Percentiles rank a stretch among this genome's conserved stretches.
Evolutionary conservation across 441 rosid genomes (phyloP).

Genomic region (Pelargonium myrrhifolium): DNA sequence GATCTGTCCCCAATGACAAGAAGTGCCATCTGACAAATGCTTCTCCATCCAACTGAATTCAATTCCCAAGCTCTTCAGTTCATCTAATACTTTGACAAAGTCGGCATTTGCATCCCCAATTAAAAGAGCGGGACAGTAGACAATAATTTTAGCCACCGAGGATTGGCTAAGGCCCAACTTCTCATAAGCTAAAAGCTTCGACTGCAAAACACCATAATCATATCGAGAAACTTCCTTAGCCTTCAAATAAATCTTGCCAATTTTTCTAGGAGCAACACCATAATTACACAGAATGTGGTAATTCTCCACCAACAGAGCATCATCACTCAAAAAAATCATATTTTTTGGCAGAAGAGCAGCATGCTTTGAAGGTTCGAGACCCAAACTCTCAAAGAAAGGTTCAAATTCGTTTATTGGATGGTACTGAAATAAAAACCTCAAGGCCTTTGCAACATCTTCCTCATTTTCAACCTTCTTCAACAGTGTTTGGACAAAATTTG

Average conservation of each 20-base stretch:
- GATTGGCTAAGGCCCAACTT: constrained; percentile 44
- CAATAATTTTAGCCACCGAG: constrained; percentile 39
- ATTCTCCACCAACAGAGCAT: constrained; percentile 51
- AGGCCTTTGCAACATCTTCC: constrained; percentile 28
- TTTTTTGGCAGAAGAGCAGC: constrained; percentile 41
- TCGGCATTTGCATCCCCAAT: constrained; percentile 38
- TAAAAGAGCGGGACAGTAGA: constrained; percentile 48
- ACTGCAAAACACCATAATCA: constrained; percentile 40
- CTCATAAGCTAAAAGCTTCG: constrained; percentile 53
- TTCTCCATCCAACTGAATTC: constrained; percentile 39
- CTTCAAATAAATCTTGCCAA: constrained; percentile 56
- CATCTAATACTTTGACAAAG: constrained; percentile 37
- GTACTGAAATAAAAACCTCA: constrained; percentile 44
- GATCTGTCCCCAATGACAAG: constrained; percentile 49
- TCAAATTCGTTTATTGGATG: constrained; percentile 85
- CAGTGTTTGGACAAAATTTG: constrained; percentile 43
- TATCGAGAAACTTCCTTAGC: constrained; percentile 48
- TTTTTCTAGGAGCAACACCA: constrained; percentile 45
- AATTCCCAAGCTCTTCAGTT: constrained; percentile 39
- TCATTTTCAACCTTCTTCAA: constrained; percentile 29
- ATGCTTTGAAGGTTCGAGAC: constrained; percentile 50
- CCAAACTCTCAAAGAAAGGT: constrained; percentile 78
- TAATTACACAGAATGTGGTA: constrained; percentile 53
- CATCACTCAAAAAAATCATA: constrained; percentile 61
- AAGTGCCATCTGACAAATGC: constrained; percentile 31